Evolutionary conservation across 2,329 filamentous ascomycete species (phyloP), one percentile per base, ranked within the genome.

Genomic region (Zasmidium citrigriseum): DNA sequence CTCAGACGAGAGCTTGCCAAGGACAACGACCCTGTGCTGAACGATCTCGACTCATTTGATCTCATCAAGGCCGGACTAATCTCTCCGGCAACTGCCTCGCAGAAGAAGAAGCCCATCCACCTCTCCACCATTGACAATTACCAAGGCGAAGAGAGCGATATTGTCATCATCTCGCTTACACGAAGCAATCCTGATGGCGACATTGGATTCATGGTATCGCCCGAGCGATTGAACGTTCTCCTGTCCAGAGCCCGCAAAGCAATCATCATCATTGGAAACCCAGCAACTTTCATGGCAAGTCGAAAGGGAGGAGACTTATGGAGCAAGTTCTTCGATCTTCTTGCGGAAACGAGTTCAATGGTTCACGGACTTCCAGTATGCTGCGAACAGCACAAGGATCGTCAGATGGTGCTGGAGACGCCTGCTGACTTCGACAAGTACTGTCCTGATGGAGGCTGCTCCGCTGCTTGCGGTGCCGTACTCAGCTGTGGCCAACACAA

Each of bases 111-210:
- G 1, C 77, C 73, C 0, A 73, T 86, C 0, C 67, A 80, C 0
- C 73, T 67, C 3, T 61, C 64, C 3, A 67, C 64, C 25, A 59
- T 65, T 22, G 67, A 68, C 58, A 92, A 91, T 62, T 92, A 89
- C 55, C 88, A 93, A 65, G 89, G 89, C 0, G 89, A 93, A 67
- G 89, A 93, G 66, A 86, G 85, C 1, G 87, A 89, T 52, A 76
- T 93, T 9, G 78, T 93, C 0, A 77, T 93, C 2, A 76, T 92
- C 0, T 89, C 86, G 0, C 76, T 93, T 0, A 88, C 91, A 0
- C 82, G 89, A 44, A 90, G 88, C 73, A 93, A 93, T 63, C 60
- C 70, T 0, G 65, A 81, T 7, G 75, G 73, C 9, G 82, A 80
- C 4, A 81, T 82, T 18, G 89, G 89, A 0, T 93, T 92, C 59